Base-by-base conservation (phyloP, 2,329 filamentous ascomycete genomes). In the Alternaria triticimaculans region DNA sequence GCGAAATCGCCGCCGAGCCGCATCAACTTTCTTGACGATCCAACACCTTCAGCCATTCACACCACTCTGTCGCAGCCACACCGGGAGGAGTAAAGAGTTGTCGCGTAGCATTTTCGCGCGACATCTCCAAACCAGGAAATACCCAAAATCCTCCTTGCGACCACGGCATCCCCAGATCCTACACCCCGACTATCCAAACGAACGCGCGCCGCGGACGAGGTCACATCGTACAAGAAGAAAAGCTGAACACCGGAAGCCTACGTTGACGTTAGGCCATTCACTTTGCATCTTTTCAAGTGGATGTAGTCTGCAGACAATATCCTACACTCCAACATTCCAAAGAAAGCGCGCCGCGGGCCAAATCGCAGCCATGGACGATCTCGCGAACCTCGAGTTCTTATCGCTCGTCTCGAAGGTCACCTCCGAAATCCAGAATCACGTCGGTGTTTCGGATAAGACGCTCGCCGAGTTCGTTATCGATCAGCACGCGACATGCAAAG, bases 381-480 rank as follows among this genome's bases (percentile, higher is more conserved):
- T 99, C 71, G 88, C 92, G 80, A 92, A 93, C 73, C 89, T 99
- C 78, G 96, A 99, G 86, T 86, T 96, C 65, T 87, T 99, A 58
- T 97, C 94, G 73, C 90, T 99, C 76, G 94, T 98, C 60, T 96
- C 93, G 55, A 97, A 95, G 80, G 93, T 99, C 72, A 94, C 94
- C 14, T 95, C 92, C 18, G 96, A 99, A 81, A 86, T 99, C 57
- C 91, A 97, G 74, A 99, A 99, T 77, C 93, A 99, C 82, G 82
- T 98, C 63, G 93, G 94, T 60, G 89, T 97, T 73, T 92, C 88
- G 78, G 94, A 99, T 82, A 97, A 97, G 82, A 97, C 93, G 6
- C 89, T 99, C 25, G 94, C 96, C 72, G 96, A 99, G 81, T 99
- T 97, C 78, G 89, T 99, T 74, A 97, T 99, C 76, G 92, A 92